phyloP scores from a whole-genome alignment of 768 basidiomycete genomes.

The Lentinula edodes region DNA sequence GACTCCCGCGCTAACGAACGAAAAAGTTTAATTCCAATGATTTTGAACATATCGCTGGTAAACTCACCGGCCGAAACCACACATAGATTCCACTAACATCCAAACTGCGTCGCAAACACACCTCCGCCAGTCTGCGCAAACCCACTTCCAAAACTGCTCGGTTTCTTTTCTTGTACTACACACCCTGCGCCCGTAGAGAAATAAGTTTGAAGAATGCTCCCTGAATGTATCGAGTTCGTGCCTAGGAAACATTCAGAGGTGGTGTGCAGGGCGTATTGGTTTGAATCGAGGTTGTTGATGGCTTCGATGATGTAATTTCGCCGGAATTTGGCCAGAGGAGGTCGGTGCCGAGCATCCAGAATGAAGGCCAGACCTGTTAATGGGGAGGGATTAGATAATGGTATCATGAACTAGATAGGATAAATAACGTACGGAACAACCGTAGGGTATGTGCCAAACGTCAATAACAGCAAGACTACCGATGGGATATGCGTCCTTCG shows the following conservation, averaged over 20 bases:
- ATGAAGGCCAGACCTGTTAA: conserved; percentile 38
- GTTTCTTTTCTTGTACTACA: conserved; percentile 34
- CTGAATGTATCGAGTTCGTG: conserved; percentile 22
- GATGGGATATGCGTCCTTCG: conserved; percentile 31
- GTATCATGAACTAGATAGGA: too few relatives aligned
- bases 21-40: too few relatives aligned
- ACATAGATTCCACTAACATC: conserved; percentile 6
- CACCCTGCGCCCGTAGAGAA: conserved; percentile 35
- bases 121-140: conserved; percentile 48
- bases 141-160: conserved; percentile 39
- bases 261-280: conserved; percentile 57
- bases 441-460: conserved; percentile 44
- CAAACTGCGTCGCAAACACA: conserved; percentile 21
- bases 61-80: conserved; percentile 5
- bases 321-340: conserved; percentile 35
- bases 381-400: too few relatives aligned
- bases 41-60: not conserved
- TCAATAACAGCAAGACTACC: conserved; percentile 40
- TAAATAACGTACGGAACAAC: conserved; percentile 40
- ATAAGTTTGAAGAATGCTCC: conserved; percentile 21
- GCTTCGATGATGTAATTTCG: conserved; percentile 53
- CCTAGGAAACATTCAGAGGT: conserved; percentile 29
- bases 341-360: conserved; percentile 37
- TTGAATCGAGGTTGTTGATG: conserved; percentile 44
- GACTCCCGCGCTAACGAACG: not conserved